Evolutionary conservation across 2,329 filamentous ascomycete species (phyloP).

Genomic region (Ploettnerulaceae sp.): DNA sequence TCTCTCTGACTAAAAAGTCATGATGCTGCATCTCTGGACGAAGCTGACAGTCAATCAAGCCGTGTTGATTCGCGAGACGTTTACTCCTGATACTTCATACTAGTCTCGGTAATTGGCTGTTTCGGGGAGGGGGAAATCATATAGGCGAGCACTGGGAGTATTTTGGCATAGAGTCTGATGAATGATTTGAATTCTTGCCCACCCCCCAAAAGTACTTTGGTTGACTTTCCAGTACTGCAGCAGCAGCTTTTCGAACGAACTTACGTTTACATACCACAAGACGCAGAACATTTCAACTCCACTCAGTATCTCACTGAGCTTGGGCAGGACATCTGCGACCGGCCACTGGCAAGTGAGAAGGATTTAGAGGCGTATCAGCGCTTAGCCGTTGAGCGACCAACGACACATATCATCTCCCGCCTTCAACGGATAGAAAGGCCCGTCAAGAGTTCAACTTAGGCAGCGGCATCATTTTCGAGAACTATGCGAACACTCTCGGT

Average conservation of each 20-base stretch:
- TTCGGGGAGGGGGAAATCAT: too few species aligned
- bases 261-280: slow-evolving; percentile 19
- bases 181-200: slow-evolving; percentile 24
- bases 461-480: slow-evolving; percentile 25
- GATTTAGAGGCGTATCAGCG: slow-evolving; percentile 32
- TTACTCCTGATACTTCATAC: too few species aligned
- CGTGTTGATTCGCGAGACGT: too few species aligned
- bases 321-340: slow-evolving; percentile 18
- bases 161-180: too few species aligned
- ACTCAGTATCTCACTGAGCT: slow-evolving; percentile 26
- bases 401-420: slow-evolving; percentile 29
- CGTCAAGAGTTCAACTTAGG: slow-evolving; percentile 25
- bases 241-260: slow-evolving; percentile 21
- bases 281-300: slow-evolving; percentile 21
- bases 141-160: too few species aligned
- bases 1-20: too few species aligned
- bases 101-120: too few species aligned
- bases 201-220: slow-evolving; percentile 21
- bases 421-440: slow-evolving; percentile 30
- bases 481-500: slow-evolving; percentile 23
- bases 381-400: slow-evolving; percentile 30
- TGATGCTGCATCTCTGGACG: too few species aligned
- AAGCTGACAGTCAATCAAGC: too few species aligned
- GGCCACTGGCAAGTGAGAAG: slow-evolving; percentile 30
- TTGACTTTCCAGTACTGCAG: slow-evolving; percentile 19